A percentile compares a stretch with the other conserved stretches of the same genome.
Evolutionary conservation across 2,329 filamentous ascomycete genomes (phyloP).

Genomic region (Eurotiales sp.): DNA sequence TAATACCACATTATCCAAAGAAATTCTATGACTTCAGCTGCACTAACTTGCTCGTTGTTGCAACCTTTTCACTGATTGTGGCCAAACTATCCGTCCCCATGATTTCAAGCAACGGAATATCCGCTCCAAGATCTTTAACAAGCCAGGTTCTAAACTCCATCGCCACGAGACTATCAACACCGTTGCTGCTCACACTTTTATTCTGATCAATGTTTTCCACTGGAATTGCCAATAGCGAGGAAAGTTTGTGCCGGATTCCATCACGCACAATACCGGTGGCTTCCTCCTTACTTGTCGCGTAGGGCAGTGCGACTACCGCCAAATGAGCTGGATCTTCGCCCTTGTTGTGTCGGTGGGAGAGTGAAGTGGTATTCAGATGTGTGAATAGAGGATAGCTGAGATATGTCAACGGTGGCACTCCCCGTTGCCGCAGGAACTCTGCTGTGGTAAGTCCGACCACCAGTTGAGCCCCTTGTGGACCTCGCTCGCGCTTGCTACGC

Average conservation of each 20-base stretch:
- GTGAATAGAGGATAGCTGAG: slow-evolving; percentile 26
- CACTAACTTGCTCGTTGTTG: slow-evolving; percentile 18
- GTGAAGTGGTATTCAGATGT: slow-evolving; percentile 14
- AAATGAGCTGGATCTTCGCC: slow-evolving; percentile 13
- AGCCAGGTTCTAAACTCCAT: slow-evolving; percentile 31
- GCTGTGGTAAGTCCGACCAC: slow-evolving; percentile 19
- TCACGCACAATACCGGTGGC: slow-evolving; percentile 17
- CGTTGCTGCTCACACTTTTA: slow-evolving; percentile 21
- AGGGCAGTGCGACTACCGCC: slow-evolving; percentile 16
- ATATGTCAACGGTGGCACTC: slow-evolving; percentile 20
- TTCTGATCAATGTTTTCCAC: slow-evolving; percentile 23
- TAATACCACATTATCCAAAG: no score
- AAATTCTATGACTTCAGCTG: neutral
- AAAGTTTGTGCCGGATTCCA: slow-evolving; percentile 19
- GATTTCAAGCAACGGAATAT: slow-evolving; percentile 18
- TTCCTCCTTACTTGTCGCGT: slow-evolving; percentile 17
- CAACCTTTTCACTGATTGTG: slow-evolving; percentile 19
- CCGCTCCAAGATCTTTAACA: slow-evolving; percentile 24
- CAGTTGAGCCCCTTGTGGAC: slow-evolving; percentile 16
- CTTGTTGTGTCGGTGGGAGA: slow-evolving; percentile 9
- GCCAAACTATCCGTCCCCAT: slow-evolving; percentile 18
- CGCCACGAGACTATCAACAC: slow-evolving; percentile 28
- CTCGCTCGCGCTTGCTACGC: slow-evolving; percentile 14
- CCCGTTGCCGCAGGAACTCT: slow-evolving; percentile 15
- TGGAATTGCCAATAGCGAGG: slow-evolving; percentile 21